These are phyloP conservation scores for Leucaena leucocephala DNA, from an alignment of 306 rosid genomes.

Conservation along the genomic window DNA sequence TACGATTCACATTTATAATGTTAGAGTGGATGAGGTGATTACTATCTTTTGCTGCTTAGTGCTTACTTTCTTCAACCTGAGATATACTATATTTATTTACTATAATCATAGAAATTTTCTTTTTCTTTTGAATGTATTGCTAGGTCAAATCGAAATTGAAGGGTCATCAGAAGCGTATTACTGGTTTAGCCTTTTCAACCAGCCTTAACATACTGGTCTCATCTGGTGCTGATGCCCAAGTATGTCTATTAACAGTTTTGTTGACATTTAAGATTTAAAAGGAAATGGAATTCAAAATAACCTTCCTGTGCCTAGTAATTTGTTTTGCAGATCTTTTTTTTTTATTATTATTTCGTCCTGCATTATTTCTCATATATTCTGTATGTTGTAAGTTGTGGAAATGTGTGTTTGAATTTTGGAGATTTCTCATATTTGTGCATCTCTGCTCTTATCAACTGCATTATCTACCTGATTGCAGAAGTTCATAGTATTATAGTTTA, in stretches of 20 bases:
- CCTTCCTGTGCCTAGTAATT: slow-evolving; percentile 16
- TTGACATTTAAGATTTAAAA: slow-evolving; percentile 28
- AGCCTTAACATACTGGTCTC: slow-evolving; percentile 77
- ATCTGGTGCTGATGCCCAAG: slow-evolving; percentile 90
- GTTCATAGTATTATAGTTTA: not conserved
- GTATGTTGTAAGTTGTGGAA: not conserved
- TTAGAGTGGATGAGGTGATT: slow-evolving; percentile 77
- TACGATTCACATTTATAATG: slow-evolving; percentile 77
- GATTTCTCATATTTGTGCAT: slow-evolving; percentile 6
- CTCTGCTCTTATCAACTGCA: not conserved
- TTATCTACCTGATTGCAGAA: not conserved
- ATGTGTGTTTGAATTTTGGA: not conserved
- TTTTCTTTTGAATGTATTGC: slow-evolving; percentile 31
- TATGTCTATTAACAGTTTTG: slow-evolving; percentile 42
- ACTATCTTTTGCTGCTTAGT: not conserved
- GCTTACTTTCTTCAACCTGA: slow-evolving; percentile 1
- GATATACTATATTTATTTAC: slow-evolving; percentile 5
- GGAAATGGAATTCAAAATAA: slow-evolving; percentile 13
- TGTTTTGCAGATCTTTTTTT: slow-evolving; percentile 7
- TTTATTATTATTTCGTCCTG: not conserved
- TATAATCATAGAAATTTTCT: not conserved
- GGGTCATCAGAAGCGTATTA: slow-evolving; percentile 79
- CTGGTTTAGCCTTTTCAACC: slow-evolving; percentile 86
- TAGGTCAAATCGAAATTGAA: slow-evolving; percentile 83
- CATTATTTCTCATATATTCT: slow-evolving; percentile 3